Percentiles rank a stretch among this genome's conserved stretches.
Conservation (phyloP, 176 grass and related monocot genomes). For the Oryza brachyantha region DNA sequence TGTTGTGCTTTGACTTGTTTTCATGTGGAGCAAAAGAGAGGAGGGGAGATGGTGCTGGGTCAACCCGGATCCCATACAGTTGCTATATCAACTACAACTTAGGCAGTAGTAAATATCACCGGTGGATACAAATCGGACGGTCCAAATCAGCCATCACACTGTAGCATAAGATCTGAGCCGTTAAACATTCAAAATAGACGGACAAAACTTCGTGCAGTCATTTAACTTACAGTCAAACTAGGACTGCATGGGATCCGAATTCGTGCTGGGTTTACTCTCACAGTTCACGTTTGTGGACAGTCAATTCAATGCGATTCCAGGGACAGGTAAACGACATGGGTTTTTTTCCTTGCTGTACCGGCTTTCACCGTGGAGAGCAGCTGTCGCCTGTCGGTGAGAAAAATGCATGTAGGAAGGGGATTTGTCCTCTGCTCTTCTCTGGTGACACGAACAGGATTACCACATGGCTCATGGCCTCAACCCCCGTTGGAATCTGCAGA, state of each 20-base stretch:
- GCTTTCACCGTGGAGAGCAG: conserved; percentile 15
- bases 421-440: neutral
- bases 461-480: neutral
- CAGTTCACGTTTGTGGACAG: neutral
- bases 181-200: no score
- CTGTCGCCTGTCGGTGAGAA: neutral
- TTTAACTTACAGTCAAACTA: no score
- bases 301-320: conserved; percentile 10
- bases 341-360: neutral
- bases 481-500: no score
- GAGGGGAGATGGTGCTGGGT: neutral
- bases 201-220: no score
- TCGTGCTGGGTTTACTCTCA: no score
- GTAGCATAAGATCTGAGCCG: no score
- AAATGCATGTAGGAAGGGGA: neutral
- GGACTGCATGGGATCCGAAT: no score
- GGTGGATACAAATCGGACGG: no score
- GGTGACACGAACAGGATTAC: neutral
- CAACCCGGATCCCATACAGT: no score
- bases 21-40: neutral
- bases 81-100: no score
- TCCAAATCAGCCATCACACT: no score
- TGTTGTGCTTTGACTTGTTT: neutral
- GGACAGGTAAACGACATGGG: neutral
- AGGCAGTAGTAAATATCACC: no score